Evolutionary conservation across 2,329 filamentous ascomycete genomes (phyloP).

Genomic region (Xylaria sp.): DNA sequence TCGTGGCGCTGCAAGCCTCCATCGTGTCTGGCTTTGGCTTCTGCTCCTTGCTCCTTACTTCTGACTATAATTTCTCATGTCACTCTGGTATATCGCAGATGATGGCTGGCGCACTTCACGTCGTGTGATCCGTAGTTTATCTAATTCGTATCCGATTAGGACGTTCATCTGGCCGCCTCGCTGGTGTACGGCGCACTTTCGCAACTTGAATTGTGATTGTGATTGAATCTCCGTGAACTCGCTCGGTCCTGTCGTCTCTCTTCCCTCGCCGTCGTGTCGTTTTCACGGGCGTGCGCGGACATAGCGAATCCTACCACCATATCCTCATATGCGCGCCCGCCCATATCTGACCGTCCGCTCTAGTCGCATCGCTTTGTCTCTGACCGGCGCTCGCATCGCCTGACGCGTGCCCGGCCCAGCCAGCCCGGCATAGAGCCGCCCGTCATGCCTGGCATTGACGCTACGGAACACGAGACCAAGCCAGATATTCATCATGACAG

Average conservation of each 20-base stretch:
- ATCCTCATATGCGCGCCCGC: not conserved
- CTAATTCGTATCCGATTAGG: conserved; percentile 36
- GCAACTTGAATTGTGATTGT: conserved; percentile 28
- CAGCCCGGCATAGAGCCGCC: conserved; percentile 32
- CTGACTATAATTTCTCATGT: not conserved
- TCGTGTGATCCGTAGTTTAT: conserved; percentile 30
- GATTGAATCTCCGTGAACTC: conserved; percentile 28
- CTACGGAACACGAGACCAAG: conserved; percentile 45
- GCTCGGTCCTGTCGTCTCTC: conserved; percentile 15
- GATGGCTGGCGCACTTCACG: conserved; percentile 6
- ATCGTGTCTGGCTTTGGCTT: conserved; percentile 6
- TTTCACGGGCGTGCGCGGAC: conserved; percentile 12
- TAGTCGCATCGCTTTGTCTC: conserved; percentile 10
- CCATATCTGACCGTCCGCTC: conserved; percentile 1
- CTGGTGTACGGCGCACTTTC: conserved; percentile 27
- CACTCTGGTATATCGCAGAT: conserved; percentile 12
- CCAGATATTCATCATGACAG: conserved; percentile 41
- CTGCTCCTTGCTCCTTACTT: not conserved
- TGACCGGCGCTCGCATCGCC: conserved; percentile 20
- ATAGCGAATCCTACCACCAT: conserved; percentile 1
- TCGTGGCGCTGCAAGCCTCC: conserved; percentile 3
- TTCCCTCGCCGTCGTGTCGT: conserved; percentile 3
- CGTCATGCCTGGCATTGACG: conserved; percentile 48
- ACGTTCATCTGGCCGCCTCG: conserved; percentile 26
- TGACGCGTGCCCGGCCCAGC: conserved; percentile 29